Evolutionary conservation across 495 filamentous ascomycete species (phyloP).

Genomic region (Pyrenula aspistea): DNA sequence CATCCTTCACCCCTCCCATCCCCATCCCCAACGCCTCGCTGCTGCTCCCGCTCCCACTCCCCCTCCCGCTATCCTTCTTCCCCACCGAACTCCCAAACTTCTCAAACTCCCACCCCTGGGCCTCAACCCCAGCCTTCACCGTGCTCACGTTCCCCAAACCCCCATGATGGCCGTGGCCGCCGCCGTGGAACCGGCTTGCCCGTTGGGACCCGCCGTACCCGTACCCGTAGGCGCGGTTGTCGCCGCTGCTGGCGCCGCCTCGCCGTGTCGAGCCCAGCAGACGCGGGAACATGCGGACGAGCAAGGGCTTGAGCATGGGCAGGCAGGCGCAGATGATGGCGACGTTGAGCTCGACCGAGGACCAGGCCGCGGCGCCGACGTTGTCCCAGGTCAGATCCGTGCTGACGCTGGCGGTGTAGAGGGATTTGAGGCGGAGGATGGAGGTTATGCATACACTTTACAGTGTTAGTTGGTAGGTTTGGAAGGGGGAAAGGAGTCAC

Average conservation of each 20-base stretch:
- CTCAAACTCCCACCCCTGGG: not conserved
- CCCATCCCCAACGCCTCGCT: not conserved
- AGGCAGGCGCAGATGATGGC: constrained; percentile 85
- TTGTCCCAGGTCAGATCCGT: constrained; percentile 31
- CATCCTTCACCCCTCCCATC: not conserved
- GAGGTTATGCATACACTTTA: not conserved
- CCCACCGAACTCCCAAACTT: too few species aligned
- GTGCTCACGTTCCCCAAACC: not conserved
- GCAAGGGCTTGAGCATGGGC: constrained; percentile 76
- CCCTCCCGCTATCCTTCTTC: not conserved
- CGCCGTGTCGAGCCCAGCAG: constrained; percentile 30
- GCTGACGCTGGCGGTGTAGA: not conserved
- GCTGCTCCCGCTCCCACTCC: not conserved
- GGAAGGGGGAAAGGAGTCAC: not conserved
- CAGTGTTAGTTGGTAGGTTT: too few species aligned
- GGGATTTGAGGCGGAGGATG: not conserved
- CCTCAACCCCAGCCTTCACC: not conserved
- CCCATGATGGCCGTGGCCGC: too few species aligned
- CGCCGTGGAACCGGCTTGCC: not conserved
- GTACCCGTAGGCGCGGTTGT: not conserved
- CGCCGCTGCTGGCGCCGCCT: not conserved
- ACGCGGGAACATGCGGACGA: constrained; percentile 57
- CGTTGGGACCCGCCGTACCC: too few species aligned
- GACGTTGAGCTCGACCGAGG: constrained; percentile 77
- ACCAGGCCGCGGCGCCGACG: constrained; percentile 56